These are phyloP conservation scores for Sclerotinia spermophila DNA, from an alignment of 2,329 filamentous ascomycete genomes.

Conservation along the genomic window DNA sequence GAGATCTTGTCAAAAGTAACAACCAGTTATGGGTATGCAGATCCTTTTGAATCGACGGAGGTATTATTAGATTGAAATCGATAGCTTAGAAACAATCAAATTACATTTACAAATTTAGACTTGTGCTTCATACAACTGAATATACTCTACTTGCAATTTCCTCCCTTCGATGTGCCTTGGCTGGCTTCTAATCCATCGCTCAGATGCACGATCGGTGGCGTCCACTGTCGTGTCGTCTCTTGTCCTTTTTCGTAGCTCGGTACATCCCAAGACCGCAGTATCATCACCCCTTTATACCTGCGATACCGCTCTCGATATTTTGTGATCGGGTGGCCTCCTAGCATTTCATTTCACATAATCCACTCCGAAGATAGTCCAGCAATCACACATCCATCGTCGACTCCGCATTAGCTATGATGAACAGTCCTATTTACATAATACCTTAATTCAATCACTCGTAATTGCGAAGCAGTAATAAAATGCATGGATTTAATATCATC, in stretches of 20 bases:
- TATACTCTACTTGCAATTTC: too few species aligned
- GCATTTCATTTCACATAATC: neutral
- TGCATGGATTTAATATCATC: neutral
- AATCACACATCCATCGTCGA: neutral
- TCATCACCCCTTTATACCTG: neutral
- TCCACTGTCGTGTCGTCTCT: neutral
- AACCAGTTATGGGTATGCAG: neutral
- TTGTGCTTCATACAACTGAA: neutral
- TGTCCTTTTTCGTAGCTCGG: neutral
- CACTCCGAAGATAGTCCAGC: neutral
- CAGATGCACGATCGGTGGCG: neutral
- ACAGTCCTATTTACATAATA: neutral
- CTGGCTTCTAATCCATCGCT: neutral
- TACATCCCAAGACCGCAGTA: neutral
- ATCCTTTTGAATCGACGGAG: too few species aligned
- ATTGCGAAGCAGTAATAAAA: neutral
- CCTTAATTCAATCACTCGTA: neutral
- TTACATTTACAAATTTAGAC: neutral
- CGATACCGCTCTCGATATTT: neutral
- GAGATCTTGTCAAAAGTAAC: neutral
- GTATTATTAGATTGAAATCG: neutral
- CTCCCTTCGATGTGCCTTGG: neutral
- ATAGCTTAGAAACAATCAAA: neutral
- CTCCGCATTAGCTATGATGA: neutral
- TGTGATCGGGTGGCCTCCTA: neutral